Evolutionary conservation across 148 eudicot species (phyloP), one percentile per base, ranked within the genome.

Genomic region (Pouteria glomerata): DNA sequence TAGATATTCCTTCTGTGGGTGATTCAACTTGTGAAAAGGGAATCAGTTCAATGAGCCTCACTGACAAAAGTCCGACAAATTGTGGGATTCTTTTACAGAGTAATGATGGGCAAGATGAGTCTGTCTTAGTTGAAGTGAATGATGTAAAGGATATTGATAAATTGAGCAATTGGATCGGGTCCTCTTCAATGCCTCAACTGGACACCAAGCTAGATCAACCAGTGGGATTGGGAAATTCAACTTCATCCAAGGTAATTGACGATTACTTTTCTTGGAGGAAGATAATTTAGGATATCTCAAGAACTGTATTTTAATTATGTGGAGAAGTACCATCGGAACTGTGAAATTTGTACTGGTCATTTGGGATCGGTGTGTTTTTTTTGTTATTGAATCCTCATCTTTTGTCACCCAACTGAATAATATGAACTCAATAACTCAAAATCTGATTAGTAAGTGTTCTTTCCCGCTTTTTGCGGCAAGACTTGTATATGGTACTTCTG

Each of bases 11-110:
- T 79, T 14, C 79, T 3, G 82, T 61, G 24, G 81, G 70, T 21
- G 86, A 79, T 69, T 78, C 92, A 29, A 65, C 84, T 63, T 87
- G 92, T 78, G 89, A 86, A 80, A 82, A 88, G 77, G 91, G 86
- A 60, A 41, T 90, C 74, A 81, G 90, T 74, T 80, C 80, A 45
- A 78, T 87, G 84, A 78, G 81, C 73, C 92, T 87, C 68, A 77
- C 69, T 23, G 92, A 84, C 29, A 76, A 68, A 27, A 77, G 73
- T 57, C 66, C 2, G 6, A 64, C 39, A 51, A 74, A 75, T 57
- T 26, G 44, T 41, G 50, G 33, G 29, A 74, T 51, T 50, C 73
- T 72, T 55, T 70, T 44, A 51, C 81, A 21, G 44, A 82, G 73
- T 37, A 79, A 77, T 41, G 56, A 47, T 33, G 68, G 16, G 51